Evolutionary conservation across 306 rosid species (phyloP), one percentile per base, ranked within the genome.

Genomic region (Trifolium subterraneum): DNA sequence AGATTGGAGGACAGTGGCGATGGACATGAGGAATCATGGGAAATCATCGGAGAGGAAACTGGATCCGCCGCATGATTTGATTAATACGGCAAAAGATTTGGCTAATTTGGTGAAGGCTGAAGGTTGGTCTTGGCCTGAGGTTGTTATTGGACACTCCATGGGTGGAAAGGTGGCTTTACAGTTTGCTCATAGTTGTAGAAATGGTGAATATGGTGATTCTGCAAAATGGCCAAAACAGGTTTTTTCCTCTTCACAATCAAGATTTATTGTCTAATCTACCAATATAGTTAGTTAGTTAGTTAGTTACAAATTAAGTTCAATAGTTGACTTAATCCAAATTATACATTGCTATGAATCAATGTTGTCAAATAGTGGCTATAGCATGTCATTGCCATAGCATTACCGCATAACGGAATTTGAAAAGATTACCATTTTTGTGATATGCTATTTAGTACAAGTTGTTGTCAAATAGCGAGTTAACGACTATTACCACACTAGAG

Each of bases 71-170:
- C 95, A 91, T 74, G 78, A 88, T 66, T 41, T 91, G 88, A 89
- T 73, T 41, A 90, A 76, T 76, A 72, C 93, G 56, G 95, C 98
- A 9, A 88, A 86, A 47, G 99, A 94, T 80, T 80, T 92, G 85
- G 95, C 90, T 6, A 68, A 90, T 83, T 87, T 94, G 74, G 84
- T 94, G 0, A 71, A 87, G 61, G 80, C 83, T 67, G 84, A 72
- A 77, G 91, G 89, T 23, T 94, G 98, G 98, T 31, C 62, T 45
- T 94, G 97, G 97, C 98, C 98, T 2, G 97, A 94, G 76, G 93
- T 91, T 83, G 95, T 93, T 73, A 54, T 93, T 11, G 98, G 97
- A 0, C 97, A 93, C 59, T 93, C 97, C 76, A 60, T 91, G 96
- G 98, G 98, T 58, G 98, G 98, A 8, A 93, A 93, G 68, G 94